These are phyloP conservation scores for Aphanomyces astaci DNA, from an alignment of 352 stramenopile species.

Conservation along the genomic window DNA sequence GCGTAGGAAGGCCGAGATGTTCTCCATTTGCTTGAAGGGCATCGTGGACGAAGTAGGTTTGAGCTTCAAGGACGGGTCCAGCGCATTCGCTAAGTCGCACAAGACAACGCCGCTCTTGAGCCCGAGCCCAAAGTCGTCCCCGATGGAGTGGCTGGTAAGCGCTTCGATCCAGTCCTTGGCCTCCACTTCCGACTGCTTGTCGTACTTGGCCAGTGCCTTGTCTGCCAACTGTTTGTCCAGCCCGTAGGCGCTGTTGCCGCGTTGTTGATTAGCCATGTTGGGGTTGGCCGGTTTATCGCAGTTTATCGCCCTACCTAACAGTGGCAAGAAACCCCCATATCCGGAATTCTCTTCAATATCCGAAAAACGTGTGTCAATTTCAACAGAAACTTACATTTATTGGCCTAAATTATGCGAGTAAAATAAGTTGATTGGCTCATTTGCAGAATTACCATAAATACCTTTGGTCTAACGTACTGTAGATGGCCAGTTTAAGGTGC, in stretches of 20 bases:
- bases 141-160: slow-evolving; percentile 67
- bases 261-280: neutral
- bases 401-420: too few species aligned
- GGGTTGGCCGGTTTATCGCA: too few species aligned
- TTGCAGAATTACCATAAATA: too few species aligned
- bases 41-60: slow-evolving; percentile 76
- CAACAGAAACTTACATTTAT: too few species aligned
- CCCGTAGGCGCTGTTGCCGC: slow-evolving; percentile 68
- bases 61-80: slow-evolving; percentile 57
- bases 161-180: slow-evolving; percentile 79
- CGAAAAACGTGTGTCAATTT: too few species aligned
- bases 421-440: too few species aligned
- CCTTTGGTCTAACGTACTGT: too few species aligned
- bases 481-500: too few species aligned
- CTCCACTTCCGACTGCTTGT: slow-evolving; percentile 81
- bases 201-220: slow-evolving; percentile 79
- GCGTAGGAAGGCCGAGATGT: slow-evolving; percentile 79
- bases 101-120: slow-evolving; percentile 77
- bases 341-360: too few species aligned
- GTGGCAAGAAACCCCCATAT: too few species aligned
- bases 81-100: slow-evolving; percentile 76
- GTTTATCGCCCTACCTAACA: too few species aligned
- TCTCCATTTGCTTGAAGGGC: slow-evolving; percentile 91
- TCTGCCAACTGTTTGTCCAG: slow-evolving; percentile 85
- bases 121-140: slow-evolving; percentile 65